phyloP scores from a whole-genome alignment of 306 rosid genomes.

The Prinsepia uniflora region DNA sequence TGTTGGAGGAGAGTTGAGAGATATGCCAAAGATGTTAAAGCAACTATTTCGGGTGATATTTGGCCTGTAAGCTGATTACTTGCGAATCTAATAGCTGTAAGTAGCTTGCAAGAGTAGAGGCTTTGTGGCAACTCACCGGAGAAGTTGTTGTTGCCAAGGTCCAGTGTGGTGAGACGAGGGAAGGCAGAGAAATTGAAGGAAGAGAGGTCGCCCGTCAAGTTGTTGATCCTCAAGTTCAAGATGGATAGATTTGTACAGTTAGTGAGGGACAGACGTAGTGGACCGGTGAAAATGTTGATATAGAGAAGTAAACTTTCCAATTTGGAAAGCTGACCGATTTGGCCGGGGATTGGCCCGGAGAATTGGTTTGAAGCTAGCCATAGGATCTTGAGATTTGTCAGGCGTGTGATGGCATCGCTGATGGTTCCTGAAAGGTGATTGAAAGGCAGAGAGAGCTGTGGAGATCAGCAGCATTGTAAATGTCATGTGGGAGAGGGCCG shows the following conservation, averaged over 20 bases:
- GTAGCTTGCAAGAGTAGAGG: slow-evolving; percentile 73
- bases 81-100: slow-evolving; percentile 71
- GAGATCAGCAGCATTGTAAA: slow-evolving; percentile 43
- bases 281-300: slow-evolving; percentile 64
- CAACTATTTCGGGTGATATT: slow-evolving; percentile 51
- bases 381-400: slow-evolving; percentile 53
- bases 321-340: slow-evolving; percentile 59
- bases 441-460: slow-evolving; percentile 54
- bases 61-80: slow-evolving; percentile 13
- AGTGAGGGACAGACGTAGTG: slow-evolving; percentile 54
- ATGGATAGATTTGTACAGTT: slow-evolving; percentile 60
- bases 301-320: slow-evolving; percentile 60
- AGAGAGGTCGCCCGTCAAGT: slow-evolving; percentile 58
- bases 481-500: slow-evolving; percentile 62
- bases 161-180: slow-evolving; percentile 51
- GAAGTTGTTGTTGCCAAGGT: slow-evolving; percentile 73
- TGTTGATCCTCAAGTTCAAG: slow-evolving; percentile 75
- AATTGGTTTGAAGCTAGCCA: slow-evolving; percentile 71
- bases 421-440: slow-evolving; percentile 59
- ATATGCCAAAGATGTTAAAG: slow-evolving; percentile 59
- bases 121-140: slow-evolving; percentile 62
- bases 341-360: slow-evolving; percentile 46
- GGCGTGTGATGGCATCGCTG: slow-evolving; percentile 36
- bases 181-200: slow-evolving; percentile 61
- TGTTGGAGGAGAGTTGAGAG: slow-evolving; percentile 45